Evolutionary conservation across 805 yeast genomes (phyloP).

Genomic region (Saturnispora halmiae): DNA sequence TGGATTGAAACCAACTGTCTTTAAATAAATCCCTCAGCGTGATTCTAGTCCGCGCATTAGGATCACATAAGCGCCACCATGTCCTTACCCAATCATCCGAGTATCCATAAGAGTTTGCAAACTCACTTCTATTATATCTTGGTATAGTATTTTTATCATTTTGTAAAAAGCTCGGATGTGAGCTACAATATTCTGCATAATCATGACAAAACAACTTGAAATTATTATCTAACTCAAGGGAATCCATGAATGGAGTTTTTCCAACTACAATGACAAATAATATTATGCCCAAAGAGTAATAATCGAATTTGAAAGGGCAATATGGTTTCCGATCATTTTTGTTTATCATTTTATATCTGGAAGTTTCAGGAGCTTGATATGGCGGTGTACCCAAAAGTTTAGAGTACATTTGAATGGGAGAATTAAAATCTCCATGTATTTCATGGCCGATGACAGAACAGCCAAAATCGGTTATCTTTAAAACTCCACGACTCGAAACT

Average conservation of each 20-base stretch:
- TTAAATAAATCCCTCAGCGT: constrained; percentile 42
- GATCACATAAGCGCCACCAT: constrained; percentile 67
- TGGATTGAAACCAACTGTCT: constrained; percentile 54
- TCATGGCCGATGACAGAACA: constrained; percentile 58
- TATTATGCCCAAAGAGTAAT: constrained; percentile 66
- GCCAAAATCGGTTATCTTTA: constrained; percentile 70
- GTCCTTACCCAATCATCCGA: constrained; percentile 16
- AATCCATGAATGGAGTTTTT: constrained; percentile 50
- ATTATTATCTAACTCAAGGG: constrained; percentile 37
- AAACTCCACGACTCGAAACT: constrained; percentile 48
- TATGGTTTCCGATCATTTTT: constrained; percentile 24
- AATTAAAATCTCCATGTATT: constrained; percentile 39
- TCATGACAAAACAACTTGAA: constrained; percentile 46
- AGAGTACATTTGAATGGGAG: constrained; percentile 30
- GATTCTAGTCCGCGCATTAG: constrained; percentile 45
- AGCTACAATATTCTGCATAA: constrained; percentile 30
- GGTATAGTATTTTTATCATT: constrained; percentile 49
- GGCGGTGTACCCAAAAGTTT: constrained; percentile 73
- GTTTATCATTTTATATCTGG: constrained; percentile 33
- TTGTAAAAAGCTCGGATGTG: constrained; percentile 37
- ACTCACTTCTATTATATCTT: constrained; percentile 29
- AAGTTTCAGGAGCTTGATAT: constrained; percentile 71
- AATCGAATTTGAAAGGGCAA: constrained; percentile 59
- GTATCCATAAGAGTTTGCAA: constrained; percentile 18
- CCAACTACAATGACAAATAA: constrained; percentile 52